Conservation (phyloP, 2,329 filamentous ascomycete genomes). For the Neofusicoccum ribis region DNA sequence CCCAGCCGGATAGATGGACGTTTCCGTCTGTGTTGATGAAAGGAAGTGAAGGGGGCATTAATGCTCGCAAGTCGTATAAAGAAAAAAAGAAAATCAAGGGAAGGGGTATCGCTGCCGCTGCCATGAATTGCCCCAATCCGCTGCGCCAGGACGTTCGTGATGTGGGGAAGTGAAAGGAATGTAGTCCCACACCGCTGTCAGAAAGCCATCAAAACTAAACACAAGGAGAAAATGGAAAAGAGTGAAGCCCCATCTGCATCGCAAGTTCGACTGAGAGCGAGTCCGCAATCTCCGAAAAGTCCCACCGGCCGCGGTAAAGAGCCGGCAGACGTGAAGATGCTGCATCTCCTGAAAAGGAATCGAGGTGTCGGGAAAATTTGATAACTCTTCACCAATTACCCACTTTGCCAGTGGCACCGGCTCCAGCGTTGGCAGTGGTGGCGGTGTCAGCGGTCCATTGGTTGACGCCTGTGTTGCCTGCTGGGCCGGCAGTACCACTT, state of each 20-base stretch:
- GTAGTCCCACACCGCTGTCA: background rate
- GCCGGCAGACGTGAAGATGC: too few relatives aligned
- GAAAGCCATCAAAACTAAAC: background rate
- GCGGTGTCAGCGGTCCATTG: background rate
- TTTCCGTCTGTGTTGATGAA: background rate
- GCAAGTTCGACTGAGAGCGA: too few relatives aligned
- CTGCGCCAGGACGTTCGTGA: background rate
- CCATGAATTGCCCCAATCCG: background rate
- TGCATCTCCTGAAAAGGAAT: too few relatives aligned
- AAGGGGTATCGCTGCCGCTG: background rate
- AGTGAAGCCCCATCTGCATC: background rate
- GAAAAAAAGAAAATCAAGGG: background rate
- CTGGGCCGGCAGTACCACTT: background rate
- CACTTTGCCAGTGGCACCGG: background rate
- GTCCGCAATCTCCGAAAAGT: too few relatives aligned
- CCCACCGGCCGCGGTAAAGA: too few relatives aligned
- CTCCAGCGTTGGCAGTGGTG: too few relatives aligned
- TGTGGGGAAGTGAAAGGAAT: background rate
- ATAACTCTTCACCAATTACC: background rate
- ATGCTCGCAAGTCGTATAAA: background rate
- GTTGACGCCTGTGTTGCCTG: background rate
- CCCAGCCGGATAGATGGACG: too few relatives aligned
- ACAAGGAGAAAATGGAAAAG: background rate
- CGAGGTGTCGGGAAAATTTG: too few relatives aligned
- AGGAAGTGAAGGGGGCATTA: background rate